Base-by-base conservation (phyloP, 345 rosid genomes). In the Camelina laxa region DNA sequence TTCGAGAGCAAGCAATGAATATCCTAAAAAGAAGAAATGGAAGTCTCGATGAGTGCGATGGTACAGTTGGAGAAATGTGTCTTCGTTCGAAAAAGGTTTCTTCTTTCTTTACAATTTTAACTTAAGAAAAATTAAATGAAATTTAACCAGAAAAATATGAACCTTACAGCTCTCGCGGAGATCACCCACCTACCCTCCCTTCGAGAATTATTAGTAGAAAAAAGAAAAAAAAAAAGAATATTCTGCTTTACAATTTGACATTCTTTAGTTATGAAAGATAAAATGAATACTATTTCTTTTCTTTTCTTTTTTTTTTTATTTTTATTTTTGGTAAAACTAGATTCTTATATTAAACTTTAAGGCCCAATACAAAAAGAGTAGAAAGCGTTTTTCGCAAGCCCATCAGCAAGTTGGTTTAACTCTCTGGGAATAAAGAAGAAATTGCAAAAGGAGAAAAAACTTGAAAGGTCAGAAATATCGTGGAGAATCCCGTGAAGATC, bases 1-100 rank as follows among this genome's bases (percentile, higher is more conserved):
- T 77, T 77, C 62, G 36, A 59, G 73, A 51, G 73, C 80, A 77
- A 77, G 80, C 80, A 77, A 65, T 77, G 76, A 65, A 71, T 71
- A 58, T 77, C 77, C 80, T 77, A 39, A 77, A 77, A 77, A 77
- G 80, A 50, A 56, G 63, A 71, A 72, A 66, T 70, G 14, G 67
- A 63, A 69, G 38, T 62, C 60, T 64, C 80, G 66, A 70, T 76
- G 75, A 71, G 73, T 77, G 80, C 72, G 80, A 77, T 71, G 49
- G 39, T 65, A 70, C 72, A 77, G 80, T 77, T 71, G 72, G 67
- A 72, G 63, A 65, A 5, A 9, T 66, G 42, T 77, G 72, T 77
- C 57, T 77, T 65, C 64, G 57, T 65, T 65, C 73, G 68, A 71
- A 72, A 71, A 77, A 65, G 72, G 17, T 65, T 64, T 41, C 33